phyloP scores from a whole-genome alignment of 371 early-diverging fungal genomes.

The Capillidium heterosporum region DNA sequence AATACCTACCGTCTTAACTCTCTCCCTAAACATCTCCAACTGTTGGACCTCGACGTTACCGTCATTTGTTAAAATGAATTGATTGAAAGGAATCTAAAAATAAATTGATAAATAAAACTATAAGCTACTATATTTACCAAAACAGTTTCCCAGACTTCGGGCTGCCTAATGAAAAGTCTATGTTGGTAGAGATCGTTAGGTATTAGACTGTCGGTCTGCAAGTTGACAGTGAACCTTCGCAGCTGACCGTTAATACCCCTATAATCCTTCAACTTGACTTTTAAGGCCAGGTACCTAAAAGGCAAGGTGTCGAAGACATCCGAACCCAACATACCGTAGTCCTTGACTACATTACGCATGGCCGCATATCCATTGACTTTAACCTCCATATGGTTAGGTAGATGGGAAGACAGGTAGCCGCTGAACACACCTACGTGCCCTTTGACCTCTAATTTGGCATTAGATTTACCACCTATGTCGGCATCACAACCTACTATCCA shows the following conservation, averaged over 20 bases:
- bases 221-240: constrained; percentile 74
- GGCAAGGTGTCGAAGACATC: constrained; percentile 69
- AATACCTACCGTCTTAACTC: constrained; percentile 75
- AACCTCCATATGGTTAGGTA: constrained; percentile 53
- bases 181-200: constrained; percentile 82
- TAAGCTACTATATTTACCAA: constrained; percentile 26
- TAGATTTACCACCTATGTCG: constrained; percentile 60
- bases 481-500: constrained; percentile 78
- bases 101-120: not conserved
- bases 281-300: constrained; percentile 65
- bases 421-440: constrained; percentile 35
- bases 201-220: constrained; percentile 65
- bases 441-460: not conserved
- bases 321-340: constrained; percentile 44
- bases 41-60: constrained; percentile 72
- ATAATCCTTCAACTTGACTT: constrained; percentile 17
- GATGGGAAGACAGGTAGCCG: constrained; percentile 57
- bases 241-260: constrained; percentile 22
- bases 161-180: constrained; percentile 59
- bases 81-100: constrained; percentile 67
- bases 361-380: constrained; percentile 81
- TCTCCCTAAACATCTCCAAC: constrained; percentile 60
- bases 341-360: constrained; percentile 45
- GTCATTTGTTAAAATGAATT: constrained; percentile 78
- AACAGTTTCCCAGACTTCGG: constrained; percentile 82